Percentiles rank a stretch among this genome's conserved stretches.
Conservation (phyloP, 2,329 filamentous ascomycete species). For the Aspergillus niger region DNA sequence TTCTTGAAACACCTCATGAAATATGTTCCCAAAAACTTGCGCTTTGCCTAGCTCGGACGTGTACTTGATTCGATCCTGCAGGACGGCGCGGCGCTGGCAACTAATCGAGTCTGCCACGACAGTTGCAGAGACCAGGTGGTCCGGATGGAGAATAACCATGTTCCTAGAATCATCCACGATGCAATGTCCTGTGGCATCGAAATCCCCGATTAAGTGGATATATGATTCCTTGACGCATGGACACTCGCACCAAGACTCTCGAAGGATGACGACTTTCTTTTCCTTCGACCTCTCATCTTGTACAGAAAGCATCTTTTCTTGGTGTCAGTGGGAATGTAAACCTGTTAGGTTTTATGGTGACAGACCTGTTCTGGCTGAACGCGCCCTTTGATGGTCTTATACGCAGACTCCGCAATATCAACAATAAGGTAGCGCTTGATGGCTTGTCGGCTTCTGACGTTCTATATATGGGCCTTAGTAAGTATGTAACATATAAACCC, state of each 20-base stretch:
- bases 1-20: constrained; percentile 95
- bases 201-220: constrained; percentile 83
- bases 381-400: constrained; percentile 63
- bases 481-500: constrained; percentile 34
- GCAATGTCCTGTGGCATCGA: constrained; percentile 70
- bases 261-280: constrained; percentile 70
- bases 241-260: constrained; percentile 85
- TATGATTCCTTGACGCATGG: constrained; percentile 72
- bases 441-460: constrained; percentile 63
- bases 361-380: constrained; percentile 70
- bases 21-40: constrained; percentile 86
- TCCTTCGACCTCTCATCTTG: constrained; percentile 72
- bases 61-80: constrained; percentile 93
- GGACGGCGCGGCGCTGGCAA: constrained; percentile 84
- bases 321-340: constrained; percentile 22
- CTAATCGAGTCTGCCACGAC: constrained; percentile 95
- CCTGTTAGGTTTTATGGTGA: constrained; percentile 3
- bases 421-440: constrained; percentile 87
- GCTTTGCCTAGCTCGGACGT: constrained; percentile 77
- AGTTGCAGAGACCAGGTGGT: constrained; percentile 92
- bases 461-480: constrained; percentile 71
- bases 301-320: constrained; percentile 71
- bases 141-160: constrained; percentile 88
- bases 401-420: constrained; percentile 70
- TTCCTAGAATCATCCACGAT: constrained; percentile 81